Base-by-base conservation (phyloP, 441 rosid genomes). In the Theobroma grandiflorum region DNA sequence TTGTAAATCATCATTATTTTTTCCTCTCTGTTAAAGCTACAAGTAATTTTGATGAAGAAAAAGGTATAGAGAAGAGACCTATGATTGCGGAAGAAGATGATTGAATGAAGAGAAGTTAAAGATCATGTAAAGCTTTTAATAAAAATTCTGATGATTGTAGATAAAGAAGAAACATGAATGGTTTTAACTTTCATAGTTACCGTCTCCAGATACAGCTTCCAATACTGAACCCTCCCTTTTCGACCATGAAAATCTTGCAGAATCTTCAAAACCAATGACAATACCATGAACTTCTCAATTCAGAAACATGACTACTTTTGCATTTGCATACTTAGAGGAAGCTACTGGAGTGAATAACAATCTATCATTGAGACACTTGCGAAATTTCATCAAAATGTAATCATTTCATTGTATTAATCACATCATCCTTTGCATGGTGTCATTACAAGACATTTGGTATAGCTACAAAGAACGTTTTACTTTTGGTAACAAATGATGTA, bases 21-120 rank as follows among this genome's bases (percentile, higher is more conserved):
- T 52, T 26, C 31, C 55, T 73, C 55, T 55, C 65, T 73, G n/a
- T 73, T 38, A 38, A 57, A 11, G 76, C 47, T 72, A 8, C n/a
- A 11, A 40, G 15, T 55, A 73, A 20, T 55, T 37, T 73, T 57
- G 61, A 53, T 53, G 22, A 4, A 50, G 50, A 35, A 55, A 55
- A 8, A 42, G 49, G 49, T 10, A 10, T 8, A 8, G 8, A 45
- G 49, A 43, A 45, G 6, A 7, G 7, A 61, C 35, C 4, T 26
- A 18, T 61, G 16, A 31, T 61, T 61, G 65, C 4, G 2, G 35
- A 35, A 20, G 63, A 22, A 58, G 14, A 22, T 35, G 68, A 33
- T 33, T 3, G 20, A 64, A 35, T 64, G 68, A 37, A 15, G 68
- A 64, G 43, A 64, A 35, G 35, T 52, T 20, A 58, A 22, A 22